Evolutionary conservation across 768 basidiomycete species (phyloP), one percentile per base, ranked within the genome.

Genomic region (Tulasnella sp.): DNA sequence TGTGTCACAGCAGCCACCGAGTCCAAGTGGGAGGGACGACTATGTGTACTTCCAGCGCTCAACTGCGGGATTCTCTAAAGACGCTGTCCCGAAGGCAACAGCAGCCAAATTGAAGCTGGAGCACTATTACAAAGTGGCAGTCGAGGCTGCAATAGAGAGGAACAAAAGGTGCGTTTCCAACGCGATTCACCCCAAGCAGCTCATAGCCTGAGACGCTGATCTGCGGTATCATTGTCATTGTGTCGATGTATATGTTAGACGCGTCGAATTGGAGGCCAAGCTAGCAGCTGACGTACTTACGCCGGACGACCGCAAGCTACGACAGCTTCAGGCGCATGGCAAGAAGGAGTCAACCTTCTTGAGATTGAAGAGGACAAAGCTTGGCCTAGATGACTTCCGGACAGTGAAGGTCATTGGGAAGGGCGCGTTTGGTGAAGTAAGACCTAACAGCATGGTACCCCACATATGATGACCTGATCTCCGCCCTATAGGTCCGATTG

Each of bases 381-480:
- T 99, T 10, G 91, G 93, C 2, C 74, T 97, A 60, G 83, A 86
- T 63, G 87, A 98, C 72, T 99, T 99, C 74, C 77, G 85, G 64
- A 98, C 95, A 3, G 91, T 99, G 67, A 98, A 98, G 70, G 93
- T 99, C 48, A 99, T 99, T 65, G 96, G 96, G 21, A 97, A 96
- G 73, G 96, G 96, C 63, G 96, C 96, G 17, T 99, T 99, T 67
- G 94, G 96, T 70, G 95, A 99, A 76, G 92, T 90, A 67, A 41
- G 80, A 71, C n/a, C n/a, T n/a, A n/a, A 26, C 23, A 17, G 41
- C 34, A 38, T 15, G 34, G n/a, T 52, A 21, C 30, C 30, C 17
- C 49, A 29, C 62, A 23, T 27, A 11, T 23, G 8, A 34, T 55
- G n/a, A 15, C 7, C 15, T 15, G 23, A 27, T 9, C 27, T 2